Evolutionary conservation across 495 filamentous ascomycete genomes (phyloP).

Genomic region (Xylaria telfairii): DNA sequence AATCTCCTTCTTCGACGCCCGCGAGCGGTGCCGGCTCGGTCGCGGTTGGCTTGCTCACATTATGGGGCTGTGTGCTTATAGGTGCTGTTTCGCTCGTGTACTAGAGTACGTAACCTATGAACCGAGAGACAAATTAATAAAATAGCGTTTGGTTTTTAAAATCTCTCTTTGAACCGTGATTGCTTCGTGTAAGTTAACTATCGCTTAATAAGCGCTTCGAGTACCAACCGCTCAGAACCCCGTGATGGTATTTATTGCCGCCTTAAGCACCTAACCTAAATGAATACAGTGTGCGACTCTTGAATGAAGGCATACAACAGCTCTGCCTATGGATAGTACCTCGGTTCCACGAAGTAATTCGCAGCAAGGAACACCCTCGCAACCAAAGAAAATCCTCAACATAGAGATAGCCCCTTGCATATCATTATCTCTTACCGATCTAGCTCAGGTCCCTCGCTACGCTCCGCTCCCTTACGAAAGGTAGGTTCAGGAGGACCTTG

Average conservation of each 20-base stretch:
- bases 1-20: constrained; percentile 5
- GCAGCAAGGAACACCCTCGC: no score
- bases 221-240: neutral
- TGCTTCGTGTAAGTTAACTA: neutral
- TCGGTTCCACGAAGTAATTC: neutral
- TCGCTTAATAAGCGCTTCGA: neutral
- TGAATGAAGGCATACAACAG: neutral
- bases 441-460: neutral
- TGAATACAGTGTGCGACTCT: neutral
- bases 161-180: neutral
- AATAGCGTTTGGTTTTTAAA: neutral
- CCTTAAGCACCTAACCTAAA: neutral
- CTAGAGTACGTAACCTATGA: neutral
- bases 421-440: neutral
- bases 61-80: constrained; percentile 27
- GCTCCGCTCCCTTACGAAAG: no score
- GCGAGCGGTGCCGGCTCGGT: constrained; percentile 23
- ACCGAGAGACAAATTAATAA: neutral
- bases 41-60: neutral
- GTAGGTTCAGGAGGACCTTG: neutral
- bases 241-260: neutral
- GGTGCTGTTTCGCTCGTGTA: constrained; percentile 8
- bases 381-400: no score
- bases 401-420: neutral
- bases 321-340: neutral